Evolutionary conservation across 2,329 filamentous ascomycete genomes (phyloP), one percentile per base, ranked within the genome.

Genomic region (Penicillium capsulatum): DNA sequence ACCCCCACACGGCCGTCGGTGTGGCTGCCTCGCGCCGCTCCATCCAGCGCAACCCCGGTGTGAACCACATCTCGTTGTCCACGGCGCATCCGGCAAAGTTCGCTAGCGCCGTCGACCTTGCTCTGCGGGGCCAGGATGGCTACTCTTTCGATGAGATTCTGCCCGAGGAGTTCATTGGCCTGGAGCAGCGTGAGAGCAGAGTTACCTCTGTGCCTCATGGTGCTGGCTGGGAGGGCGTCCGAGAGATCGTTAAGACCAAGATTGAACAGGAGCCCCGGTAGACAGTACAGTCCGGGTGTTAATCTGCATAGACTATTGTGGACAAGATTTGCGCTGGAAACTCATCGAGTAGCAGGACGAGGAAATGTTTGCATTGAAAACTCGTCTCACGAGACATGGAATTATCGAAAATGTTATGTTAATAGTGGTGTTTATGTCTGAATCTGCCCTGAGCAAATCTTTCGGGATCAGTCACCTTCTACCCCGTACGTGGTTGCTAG

Each of bases 41-140:
- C 2, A 74, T 86, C 22, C 61, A 70, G 30, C 73, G 79, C 1
- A 62, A 72, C 30, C 64, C 71, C 2, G 61, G 66, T 2, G 70
- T 70, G 11, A 68, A 82, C 36, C 85, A 94, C 63, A 84, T 98
- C 56, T 82, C 88, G 1, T 79, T 98, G 2, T 86, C 90, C 1
- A 98, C 92, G 2, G 92, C 92, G 2, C 92, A 98, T 66, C 91
- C 92, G 0, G 92, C 91, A 46, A 98, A 98, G 67, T 98, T 98
- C 59, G 81, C 84, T 0, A 79, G 80, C 20, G 90, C 90, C 0
- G 91, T 98, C 2, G 84, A 90, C 53, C 64, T 84, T 33, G 89
- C 91, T 0, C 72, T 97, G 44, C 76, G 80, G 48, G 77, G 77
- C 7, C 75, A 86, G 59, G 64, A 75, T n/a, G 81, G 76, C 1